A percentile compares a stretch with the other conserved stretches of the same genome.
Evolutionary conservation across 208 protist species (phyloP).

Genomic region (Kentomonas sorsogonicus): DNA sequence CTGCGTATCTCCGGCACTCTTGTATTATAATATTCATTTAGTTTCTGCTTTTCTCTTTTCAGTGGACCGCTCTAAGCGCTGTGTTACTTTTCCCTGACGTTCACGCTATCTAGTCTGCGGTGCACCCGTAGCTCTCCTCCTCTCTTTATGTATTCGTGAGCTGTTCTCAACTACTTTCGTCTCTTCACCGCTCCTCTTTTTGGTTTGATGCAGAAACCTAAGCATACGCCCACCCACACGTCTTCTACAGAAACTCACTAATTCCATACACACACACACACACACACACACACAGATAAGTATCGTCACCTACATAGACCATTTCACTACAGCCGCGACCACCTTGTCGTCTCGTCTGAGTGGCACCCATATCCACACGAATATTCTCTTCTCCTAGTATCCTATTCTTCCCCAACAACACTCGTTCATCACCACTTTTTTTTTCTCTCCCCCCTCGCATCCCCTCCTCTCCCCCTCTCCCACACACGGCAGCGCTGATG

Average conservation of each 20-base stretch:
- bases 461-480: background rate
- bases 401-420: background rate
- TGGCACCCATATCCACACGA: too few relatives aligned
- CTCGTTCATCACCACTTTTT: background rate
- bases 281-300: background rate
- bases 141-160: background rate
- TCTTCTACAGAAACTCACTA: background rate
- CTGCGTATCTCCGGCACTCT: too few relatives aligned
- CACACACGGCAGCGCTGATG: background rate
- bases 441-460: background rate
- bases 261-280: background rate
- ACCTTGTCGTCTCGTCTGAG: too few relatives aligned
- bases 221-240: too few relatives aligned
- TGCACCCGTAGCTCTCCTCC: background rate
- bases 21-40: background rate
- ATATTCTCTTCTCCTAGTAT: conserved; percentile 11
- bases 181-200: background rate
- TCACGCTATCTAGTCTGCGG: background rate
- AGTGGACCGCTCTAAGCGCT: background rate
- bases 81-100: background rate
- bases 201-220: too few relatives aligned
- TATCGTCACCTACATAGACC: too few relatives aligned
- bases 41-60: background rate
- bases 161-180: background rate
- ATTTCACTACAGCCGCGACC: too few relatives aligned